Base-by-base conservation (phyloP, 2,329 filamentous ascomycete genomes). In the Fusarium sp. region DNA sequence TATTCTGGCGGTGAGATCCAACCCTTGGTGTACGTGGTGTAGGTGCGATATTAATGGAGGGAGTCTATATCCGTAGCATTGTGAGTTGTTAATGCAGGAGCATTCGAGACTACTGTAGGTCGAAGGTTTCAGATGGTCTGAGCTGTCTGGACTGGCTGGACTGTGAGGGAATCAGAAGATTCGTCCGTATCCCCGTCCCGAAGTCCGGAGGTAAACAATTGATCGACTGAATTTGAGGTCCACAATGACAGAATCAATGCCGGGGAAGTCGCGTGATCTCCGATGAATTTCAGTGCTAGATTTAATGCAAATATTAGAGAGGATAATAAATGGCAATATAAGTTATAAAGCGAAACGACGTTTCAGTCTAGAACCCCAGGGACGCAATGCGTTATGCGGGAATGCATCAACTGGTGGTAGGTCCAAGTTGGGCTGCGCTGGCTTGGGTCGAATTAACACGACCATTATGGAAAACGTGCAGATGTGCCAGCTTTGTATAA, bases 401-500 rank as follows among this genome's bases (percentile, higher is more conserved):
- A 47, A 45, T 45, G 50, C 57, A 72, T 66, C 49, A 59, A 73
- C 52, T 58, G 47, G 26, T 12, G 23, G 23, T 23, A 45, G n/a
- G 28, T 31, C 23, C 30, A 30, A 4, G 10, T 30, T 30, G 30
- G 47, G 46, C 18, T 50, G 46, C 33, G 46, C 34, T 38, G 46
- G 7, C 23, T 50, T 50, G 15, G 46, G 46, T 50, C 23, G 33
- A 50, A 38, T 28, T 50, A 13, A 37, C 38, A 53, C 30, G 38
- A 42, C 26, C 47, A 54, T 61, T 53, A 33, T 49, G 50, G 60
- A 49, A 66, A 60, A 51, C 31, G 46, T 37, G 54, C 55, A 41
- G 54, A 51, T 37, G 54, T 40, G 58, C 46, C 44, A 50, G 56
- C 67, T 69, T 71, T 72, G 66, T 72, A 72, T 63, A 63, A 60